Conservation (phyloP, 2,329 filamentous ascomycete species). For the Cryphonectria japonica region DNA sequence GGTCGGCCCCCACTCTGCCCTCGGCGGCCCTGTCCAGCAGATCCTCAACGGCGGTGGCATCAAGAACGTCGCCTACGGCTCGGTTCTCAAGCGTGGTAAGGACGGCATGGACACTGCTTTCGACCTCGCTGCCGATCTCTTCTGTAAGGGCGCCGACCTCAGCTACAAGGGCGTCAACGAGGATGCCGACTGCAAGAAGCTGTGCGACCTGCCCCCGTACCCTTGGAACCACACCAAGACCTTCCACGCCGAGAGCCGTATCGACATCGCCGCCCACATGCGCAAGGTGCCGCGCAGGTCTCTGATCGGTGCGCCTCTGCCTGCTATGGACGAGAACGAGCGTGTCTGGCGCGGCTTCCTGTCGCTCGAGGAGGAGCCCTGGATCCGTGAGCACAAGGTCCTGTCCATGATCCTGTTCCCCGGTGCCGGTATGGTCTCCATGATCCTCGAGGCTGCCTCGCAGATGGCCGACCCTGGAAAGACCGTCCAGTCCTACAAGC, state of each 20-base stretch:
- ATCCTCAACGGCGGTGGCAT: constrained; percentile 34
- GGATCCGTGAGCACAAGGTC: constrained; percentile 28
- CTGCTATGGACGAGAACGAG: constrained; percentile 28
- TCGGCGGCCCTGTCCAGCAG: constrained; percentile 38
- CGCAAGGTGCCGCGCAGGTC: constrained; percentile 33
- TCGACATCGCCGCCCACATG: constrained; percentile 43
- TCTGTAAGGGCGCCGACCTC: constrained; percentile 20
- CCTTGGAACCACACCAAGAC: constrained; percentile 50
- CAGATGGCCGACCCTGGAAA: constrained; percentile 33
- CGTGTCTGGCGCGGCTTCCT: constrained; percentile 27
- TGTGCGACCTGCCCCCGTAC: constrained; percentile 47
- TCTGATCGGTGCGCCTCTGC: constrained; percentile 22
- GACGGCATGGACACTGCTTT: constrained; percentile 30
- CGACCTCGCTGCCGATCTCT: constrained; percentile 22
- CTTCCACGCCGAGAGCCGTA: constrained; percentile 29
- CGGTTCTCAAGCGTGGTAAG: constrained; percentile 49
- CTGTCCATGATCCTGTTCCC: constrained; percentile 26
- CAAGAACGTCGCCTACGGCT: constrained; percentile 40
- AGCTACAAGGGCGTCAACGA: constrained; percentile 37
- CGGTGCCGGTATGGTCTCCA: constrained; percentile 27
- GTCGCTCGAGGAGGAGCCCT: constrained; percentile 27
- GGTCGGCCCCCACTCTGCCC: constrained; percentile 37
- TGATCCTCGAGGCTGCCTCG: constrained; percentile 23
- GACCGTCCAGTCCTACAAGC: constrained; percentile 14
- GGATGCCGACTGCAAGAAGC: constrained; percentile 34